phyloP scores from a whole-genome alignment of 1,284 basidiomycete species.

The Inonotus hispidus region DNA sequence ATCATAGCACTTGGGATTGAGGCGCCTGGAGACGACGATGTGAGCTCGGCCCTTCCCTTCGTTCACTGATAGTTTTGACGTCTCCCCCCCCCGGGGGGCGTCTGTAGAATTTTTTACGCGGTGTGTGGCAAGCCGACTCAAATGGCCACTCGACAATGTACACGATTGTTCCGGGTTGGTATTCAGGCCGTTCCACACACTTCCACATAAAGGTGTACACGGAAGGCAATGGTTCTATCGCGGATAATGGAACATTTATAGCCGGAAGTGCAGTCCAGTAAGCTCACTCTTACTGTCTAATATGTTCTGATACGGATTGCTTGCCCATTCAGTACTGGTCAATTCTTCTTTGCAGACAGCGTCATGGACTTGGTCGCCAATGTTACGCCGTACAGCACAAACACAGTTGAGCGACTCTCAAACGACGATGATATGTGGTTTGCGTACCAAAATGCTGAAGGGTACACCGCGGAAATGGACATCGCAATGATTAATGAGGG shows the following conservation, averaged over 20 bases:
- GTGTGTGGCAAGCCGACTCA: constrained; percentile 12
- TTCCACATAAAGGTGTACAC: constrained; percentile 15
- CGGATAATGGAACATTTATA: constrained; percentile 11
- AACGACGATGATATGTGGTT: constrained; percentile 9
- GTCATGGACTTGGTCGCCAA: constrained; percentile 13
- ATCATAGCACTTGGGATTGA: background rate
- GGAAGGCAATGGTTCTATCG: constrained; percentile 10
- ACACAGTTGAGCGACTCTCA: constrained; percentile 2
- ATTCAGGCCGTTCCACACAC: constrained; percentile 1
- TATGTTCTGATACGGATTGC: background rate
- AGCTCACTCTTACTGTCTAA: background rate
- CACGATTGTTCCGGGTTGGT: constrained; percentile 12
- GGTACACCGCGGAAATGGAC: constrained; percentile 7
- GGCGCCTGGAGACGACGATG: background rate
- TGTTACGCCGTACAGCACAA: constrained; percentile 10
- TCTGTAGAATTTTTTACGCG: constrained; percentile 12
- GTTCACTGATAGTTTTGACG: too few species aligned
- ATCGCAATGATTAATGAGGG: background rate
- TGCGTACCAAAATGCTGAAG: constrained; percentile 3
- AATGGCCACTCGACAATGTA: constrained; percentile 9
- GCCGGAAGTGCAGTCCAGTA: constrained; percentile 13
- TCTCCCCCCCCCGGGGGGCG: too few species aligned
- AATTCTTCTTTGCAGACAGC: constrained; percentile 11
- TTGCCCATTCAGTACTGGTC: constrained; percentile 7
- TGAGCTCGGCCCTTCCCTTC: background rate